phyloP scores from a whole-genome alignment of 306 rosid species.

The Vachellia collinsii region DNA sequence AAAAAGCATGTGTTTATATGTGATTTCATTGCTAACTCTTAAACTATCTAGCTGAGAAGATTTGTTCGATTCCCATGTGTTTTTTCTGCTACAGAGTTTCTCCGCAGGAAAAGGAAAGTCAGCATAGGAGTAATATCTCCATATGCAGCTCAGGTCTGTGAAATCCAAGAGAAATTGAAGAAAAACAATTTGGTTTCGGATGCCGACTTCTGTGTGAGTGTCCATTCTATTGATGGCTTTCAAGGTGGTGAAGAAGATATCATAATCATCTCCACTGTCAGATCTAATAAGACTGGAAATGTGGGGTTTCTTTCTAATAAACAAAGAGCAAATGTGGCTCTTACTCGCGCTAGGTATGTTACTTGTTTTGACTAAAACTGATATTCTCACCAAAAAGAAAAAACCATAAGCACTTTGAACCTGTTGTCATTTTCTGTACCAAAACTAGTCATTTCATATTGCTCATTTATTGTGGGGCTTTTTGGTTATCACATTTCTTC shows the following conservation, averaged over 20 bases:
- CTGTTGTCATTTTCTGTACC: no score
- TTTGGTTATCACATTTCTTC: no score
- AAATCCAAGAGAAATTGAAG: constrained; percentile 49
- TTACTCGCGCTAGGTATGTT: constrained; percentile 67
- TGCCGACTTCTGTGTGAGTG: constrained; percentile 45
- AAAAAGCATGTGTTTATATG: not conserved
- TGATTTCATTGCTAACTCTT: not conserved
- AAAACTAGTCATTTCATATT: no score
- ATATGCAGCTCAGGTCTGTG: constrained; percentile 59
- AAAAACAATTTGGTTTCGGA: constrained; percentile 19
- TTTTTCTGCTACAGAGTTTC: constrained; percentile 38
- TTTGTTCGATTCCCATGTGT: not conserved
- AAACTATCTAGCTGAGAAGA: not conserved
- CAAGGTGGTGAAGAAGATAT: constrained; percentile 79
- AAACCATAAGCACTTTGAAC: no score
- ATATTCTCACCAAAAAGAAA: no score
- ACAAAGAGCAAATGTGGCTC: constrained; percentile 63
- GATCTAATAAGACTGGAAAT: constrained; percentile 44
- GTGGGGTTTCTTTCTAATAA: constrained; percentile 58
- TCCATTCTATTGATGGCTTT: constrained; percentile 65
- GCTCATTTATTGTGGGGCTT: no score
- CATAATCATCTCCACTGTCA: constrained; percentile 50
- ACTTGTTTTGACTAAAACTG: not conserved
- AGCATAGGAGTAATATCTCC: constrained; percentile 76
- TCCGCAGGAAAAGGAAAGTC: constrained; percentile 41